Evolutionary conservation across 768 basidiomycete species (phyloP).

Genomic region (Tylopilus felleus): DNA sequence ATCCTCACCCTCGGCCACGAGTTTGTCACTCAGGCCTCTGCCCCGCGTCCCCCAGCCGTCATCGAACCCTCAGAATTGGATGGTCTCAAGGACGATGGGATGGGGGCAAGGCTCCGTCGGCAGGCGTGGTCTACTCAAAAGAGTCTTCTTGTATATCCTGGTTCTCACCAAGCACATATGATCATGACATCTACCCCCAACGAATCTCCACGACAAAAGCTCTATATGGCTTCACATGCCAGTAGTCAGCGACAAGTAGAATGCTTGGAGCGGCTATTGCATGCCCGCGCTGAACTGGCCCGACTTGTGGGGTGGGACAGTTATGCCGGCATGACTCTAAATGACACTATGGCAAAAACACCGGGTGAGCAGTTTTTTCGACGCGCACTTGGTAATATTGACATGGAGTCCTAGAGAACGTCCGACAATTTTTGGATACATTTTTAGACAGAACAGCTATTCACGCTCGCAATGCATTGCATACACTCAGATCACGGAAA

Average conservation of each 20-base stretch:
- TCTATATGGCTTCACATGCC: conserved; percentile 80
- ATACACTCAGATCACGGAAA: conserved; percentile 65
- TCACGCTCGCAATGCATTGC: conserved; percentile 70
- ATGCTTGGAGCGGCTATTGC: conserved; percentile 71
- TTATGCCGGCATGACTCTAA: conserved; percentile 82
- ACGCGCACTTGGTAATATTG: neutral
- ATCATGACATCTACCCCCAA: conserved; percentile 86
- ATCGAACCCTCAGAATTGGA: conserved; percentile 68
- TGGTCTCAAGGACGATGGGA: conserved; percentile 72
- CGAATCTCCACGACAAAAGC: conserved; percentile 74
- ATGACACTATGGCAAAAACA: conserved; percentile 96
- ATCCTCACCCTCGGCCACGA: conserved; percentile 84
- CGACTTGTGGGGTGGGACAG: conserved; percentile 79
- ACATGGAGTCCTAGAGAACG: conserved; percentile 58
- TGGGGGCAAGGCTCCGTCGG: conserved; percentile 69
- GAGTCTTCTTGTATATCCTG: conserved; percentile 77
- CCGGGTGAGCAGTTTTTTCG: conserved; percentile 57
- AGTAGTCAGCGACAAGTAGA: conserved; percentile 74
- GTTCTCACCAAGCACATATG: conserved; percentile 88
- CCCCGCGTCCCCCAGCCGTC: conserved; percentile 60
- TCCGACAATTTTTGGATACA: conserved; percentile 78
- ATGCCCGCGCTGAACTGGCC: conserved; percentile 78
- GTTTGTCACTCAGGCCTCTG: conserved; percentile 69
- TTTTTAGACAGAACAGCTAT: conserved; percentile 78
- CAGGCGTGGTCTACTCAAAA: conserved; percentile 77